Conservation (phyloP, 2,329 filamentous ascomycete genomes). For the Colletotrichum simmondsii region DNA sequence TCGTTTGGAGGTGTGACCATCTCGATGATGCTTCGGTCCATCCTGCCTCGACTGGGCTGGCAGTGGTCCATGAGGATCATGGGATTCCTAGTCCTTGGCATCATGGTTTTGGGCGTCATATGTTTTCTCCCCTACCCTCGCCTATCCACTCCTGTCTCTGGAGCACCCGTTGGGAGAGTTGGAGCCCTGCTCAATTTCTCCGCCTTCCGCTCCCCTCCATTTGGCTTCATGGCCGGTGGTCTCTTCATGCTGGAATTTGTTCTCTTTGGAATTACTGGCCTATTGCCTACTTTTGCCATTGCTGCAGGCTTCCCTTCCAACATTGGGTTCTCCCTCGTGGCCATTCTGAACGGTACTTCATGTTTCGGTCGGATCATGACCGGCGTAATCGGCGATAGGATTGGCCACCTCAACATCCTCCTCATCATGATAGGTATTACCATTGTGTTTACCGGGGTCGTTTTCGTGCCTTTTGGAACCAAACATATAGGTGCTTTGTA, state of each 20-base stretch:
- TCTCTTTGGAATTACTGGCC: slow-evolving; percentile 57
- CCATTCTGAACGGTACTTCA: slow-evolving; percentile 55
- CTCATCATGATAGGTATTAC: slow-evolving; percentile 47
- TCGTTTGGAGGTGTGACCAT: slow-evolving; percentile 44
- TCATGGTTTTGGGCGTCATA: slow-evolving; percentile 40
- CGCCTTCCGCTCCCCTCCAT: slow-evolving; percentile 52
- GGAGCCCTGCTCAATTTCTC: slow-evolving; percentile 46
- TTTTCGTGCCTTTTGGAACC: slow-evolving; percentile 58
- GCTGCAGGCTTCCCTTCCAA: slow-evolving; percentile 46
- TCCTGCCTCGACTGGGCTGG: slow-evolving; percentile 44
- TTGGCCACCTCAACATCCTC: slow-evolving; percentile 58
- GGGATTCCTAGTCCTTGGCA: slow-evolving; percentile 42
- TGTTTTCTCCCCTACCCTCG: slow-evolving; percentile 48
- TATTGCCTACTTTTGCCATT: slow-evolving; percentile 58
- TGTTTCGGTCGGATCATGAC: slow-evolving; percentile 55
- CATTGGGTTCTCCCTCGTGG: slow-evolving; percentile 55
- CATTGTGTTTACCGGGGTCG: slow-evolving; percentile 50
- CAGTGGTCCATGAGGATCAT: slow-evolving; percentile 47
- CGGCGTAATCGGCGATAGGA: slow-evolving; percentile 52
- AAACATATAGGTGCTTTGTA: slow-evolving; percentile 52
- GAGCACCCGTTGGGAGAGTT: background rate
- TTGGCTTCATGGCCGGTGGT: slow-evolving; percentile 52
- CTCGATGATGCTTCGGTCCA: slow-evolving; percentile 45
- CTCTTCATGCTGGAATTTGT: slow-evolving; percentile 60
- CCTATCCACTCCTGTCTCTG: slow-evolving; percentile 15